A percentile compares a stretch with the other conserved stretches of the same genome.
These are phyloP conservation scores for Sherardia arvensis DNA, from an alignment of 257 asterid genomes.

Conservation along the genomic window DNA sequence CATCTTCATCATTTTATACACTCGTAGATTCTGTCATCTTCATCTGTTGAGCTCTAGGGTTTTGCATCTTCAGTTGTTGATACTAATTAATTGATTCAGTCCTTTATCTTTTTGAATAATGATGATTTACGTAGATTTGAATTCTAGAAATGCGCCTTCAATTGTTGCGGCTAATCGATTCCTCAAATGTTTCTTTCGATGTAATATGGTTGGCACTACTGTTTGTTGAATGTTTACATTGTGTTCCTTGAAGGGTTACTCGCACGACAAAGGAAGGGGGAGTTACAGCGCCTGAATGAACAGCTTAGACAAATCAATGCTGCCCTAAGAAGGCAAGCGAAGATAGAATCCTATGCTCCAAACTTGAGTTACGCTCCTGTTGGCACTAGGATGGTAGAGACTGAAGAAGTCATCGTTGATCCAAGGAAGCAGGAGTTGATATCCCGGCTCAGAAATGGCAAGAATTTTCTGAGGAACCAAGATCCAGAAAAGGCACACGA, in stretches of 20 bases:
- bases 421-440: constrained; percentile 69
- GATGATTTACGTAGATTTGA: not conserved
- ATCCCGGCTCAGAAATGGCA: constrained; percentile 71
- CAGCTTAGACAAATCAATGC: constrained; percentile 93
- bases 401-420: constrained; percentile 87
- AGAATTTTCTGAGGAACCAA: constrained; percentile 74
- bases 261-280: constrained; percentile 91
- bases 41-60: no score
- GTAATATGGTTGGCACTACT: not conserved
- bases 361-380: constrained; percentile 88
- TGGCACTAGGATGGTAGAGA: constrained; percentile 63
- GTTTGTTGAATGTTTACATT: not conserved
- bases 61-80: no score
- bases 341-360: constrained; percentile 96
- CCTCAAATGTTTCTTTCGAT: not conserved
- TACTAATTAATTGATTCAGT: no score
- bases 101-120: no score
- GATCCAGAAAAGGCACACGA: constrained; percentile 66
- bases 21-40: no score
- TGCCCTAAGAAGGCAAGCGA: constrained; percentile 92
- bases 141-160: not conserved
- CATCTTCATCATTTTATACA: no score
- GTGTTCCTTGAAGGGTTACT: constrained; percentile 51
- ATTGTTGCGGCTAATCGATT: not conserved
- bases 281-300: constrained; percentile 72